phyloP scores from a whole-genome alignment of 352 stramenopile genomes.

The Globisporangium sylvaticum region DNA sequence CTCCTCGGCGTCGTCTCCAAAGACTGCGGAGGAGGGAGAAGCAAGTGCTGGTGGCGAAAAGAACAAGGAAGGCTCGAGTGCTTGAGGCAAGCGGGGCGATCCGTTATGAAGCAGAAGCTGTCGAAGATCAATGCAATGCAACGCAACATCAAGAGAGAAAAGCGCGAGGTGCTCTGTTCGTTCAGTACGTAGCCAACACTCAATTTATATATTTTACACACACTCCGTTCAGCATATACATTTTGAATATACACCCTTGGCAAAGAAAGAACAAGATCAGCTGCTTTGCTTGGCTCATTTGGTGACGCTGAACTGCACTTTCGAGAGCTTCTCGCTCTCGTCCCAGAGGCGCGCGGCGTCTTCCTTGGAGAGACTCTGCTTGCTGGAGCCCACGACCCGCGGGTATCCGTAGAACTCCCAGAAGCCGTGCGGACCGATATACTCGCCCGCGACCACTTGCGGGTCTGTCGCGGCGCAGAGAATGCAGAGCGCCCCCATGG shows the following conservation, averaged over 20 bases:
- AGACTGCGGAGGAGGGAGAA: neutral
- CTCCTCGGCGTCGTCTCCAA: neutral
- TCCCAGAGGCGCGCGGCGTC: conserved; percentile 29
- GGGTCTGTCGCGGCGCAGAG: conserved; percentile 50
- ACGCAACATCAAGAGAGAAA: too few species aligned
- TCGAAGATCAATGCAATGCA: neutral
- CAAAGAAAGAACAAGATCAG: neutral
- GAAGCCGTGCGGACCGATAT: conserved; percentile 51
- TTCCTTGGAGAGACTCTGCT: conserved; percentile 35
- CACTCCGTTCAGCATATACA: neutral
- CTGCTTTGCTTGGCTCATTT: neutral
- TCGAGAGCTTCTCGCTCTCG: conserved; percentile 28
- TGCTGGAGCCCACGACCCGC: conserved; percentile 42
- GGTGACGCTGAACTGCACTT: conserved; percentile 21
- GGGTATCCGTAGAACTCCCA: conserved; percentile 64
- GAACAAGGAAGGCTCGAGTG: neutral
- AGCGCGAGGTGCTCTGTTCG: too few species aligned
- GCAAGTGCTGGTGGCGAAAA: neutral
- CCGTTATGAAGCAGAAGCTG: neutral
- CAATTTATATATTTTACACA: conserved; percentile 10
- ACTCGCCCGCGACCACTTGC: conserved; percentile 40
- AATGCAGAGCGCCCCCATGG: conserved; percentile 50
- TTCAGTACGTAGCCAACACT: neutral
- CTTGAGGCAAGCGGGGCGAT: neutral
- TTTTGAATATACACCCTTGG: neutral